phyloP scores from a whole-genome alignment of 2,329 filamentous ascomycete species.

The Colletotrichum abscissum region DNA sequence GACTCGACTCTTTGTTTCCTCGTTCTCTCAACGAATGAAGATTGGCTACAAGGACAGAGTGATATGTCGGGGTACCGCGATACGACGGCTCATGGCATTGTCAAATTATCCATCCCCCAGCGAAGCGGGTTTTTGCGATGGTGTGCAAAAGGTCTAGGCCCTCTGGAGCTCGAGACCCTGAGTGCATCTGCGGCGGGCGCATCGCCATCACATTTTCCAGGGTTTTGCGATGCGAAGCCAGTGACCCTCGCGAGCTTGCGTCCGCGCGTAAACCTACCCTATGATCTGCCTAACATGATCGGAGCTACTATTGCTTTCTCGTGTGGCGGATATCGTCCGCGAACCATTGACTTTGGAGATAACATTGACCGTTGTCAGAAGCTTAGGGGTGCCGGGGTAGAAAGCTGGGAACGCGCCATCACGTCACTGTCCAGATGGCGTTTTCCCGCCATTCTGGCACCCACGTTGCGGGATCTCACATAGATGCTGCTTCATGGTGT shows the following conservation, averaged over 20 bases:
- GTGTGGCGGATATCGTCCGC: background rate
- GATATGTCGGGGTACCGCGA: no score
- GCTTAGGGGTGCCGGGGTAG: background rate
- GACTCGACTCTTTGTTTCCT: background rate
- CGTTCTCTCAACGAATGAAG: no score
- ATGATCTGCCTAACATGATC: background rate
- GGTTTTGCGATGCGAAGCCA: background rate
- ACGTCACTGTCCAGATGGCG: conserved; percentile 19
- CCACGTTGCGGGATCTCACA: background rate
- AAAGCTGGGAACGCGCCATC: conserved; percentile 14
- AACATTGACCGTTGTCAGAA: background rate
- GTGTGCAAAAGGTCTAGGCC: no score
- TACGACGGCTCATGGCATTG: background rate
- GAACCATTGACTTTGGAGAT: background rate
- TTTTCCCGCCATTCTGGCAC: background rate
- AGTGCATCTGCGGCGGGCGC: background rate
- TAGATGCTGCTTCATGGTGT: background rate
- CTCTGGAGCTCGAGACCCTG: background rate
- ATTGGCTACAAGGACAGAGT: background rate
- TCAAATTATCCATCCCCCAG: background rate
- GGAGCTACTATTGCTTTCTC: background rate
- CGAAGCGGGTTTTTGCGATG: background rate
- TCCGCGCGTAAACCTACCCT: background rate
- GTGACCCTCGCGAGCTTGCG: background rate
- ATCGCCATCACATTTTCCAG: background rate